Evolutionary conservation across 2,329 filamentous ascomycete species (phyloP).

Genomic region (Sporothrix variecibatus): DNA sequence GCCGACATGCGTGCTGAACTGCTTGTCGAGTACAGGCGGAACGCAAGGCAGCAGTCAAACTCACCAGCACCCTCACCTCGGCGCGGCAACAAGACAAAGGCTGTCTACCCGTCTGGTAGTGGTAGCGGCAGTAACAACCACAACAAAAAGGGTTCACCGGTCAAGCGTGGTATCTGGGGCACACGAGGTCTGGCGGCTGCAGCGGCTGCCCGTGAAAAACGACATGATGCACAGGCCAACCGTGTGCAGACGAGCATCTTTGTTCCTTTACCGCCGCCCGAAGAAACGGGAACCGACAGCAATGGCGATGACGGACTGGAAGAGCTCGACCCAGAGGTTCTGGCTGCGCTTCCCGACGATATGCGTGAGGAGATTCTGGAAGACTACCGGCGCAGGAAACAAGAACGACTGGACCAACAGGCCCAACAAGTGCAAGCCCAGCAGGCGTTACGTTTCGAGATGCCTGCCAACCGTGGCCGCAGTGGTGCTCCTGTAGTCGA

Average conservation of each 20-base stretch:
- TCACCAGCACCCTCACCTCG: conserved; percentile 56
- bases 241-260: conserved; percentile 73
- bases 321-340: conserved; percentile 69
- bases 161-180: conserved; percentile 26
- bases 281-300: conserved; percentile 22
- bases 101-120: neutral
- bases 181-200: conserved; percentile 20
- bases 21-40: conserved; percentile 65
- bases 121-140: neutral
- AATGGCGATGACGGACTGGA: conserved; percentile 43
- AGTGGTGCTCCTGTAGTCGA: conserved; percentile 33
- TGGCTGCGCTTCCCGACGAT: conserved; percentile 80
- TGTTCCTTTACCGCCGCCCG: conserved; percentile 44
- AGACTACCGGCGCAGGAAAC: conserved; percentile 62
- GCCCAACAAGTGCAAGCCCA: conserved; percentile 17
- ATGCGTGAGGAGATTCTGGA: conserved; percentile 75
- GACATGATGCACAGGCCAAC: conserved; percentile 57
- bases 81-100: conserved; percentile 31
- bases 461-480: conserved; percentile 38
- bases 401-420: conserved; percentile 12
- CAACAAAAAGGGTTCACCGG: conserved; percentile 17
- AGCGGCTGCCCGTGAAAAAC: conserved; percentile 46
- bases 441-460: conserved; percentile 53
- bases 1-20: conserved; percentile 84
- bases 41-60: conserved; percentile 51